Conservation (phyloP, 1,284 basidiomycete genomes). For the Vanrija humicola region DNA sequence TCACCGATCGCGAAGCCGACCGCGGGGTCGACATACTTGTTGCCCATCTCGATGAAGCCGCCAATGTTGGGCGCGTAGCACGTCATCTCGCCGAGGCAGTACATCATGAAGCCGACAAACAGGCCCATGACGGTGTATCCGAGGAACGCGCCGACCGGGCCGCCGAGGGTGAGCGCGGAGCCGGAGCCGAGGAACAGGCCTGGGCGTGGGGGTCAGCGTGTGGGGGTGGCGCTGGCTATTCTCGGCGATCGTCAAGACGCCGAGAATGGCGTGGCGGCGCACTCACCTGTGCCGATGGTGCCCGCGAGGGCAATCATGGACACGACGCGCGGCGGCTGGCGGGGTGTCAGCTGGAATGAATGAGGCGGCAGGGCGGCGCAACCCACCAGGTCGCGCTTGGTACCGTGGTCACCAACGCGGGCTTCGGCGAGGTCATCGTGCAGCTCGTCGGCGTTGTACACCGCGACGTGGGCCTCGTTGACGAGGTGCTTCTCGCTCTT, state of each 20-base stretch:
- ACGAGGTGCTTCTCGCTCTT: background rate
- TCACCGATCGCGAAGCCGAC: slow-evolving; percentile 13
- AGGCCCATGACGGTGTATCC: slow-evolving; percentile 28
- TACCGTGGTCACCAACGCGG: slow-evolving; percentile 7
- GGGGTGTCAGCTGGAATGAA: too few relatives aligned
- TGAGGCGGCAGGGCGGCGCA: background rate
- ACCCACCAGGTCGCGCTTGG: slow-evolving; percentile 3
- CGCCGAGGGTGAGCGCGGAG: slow-evolving; percentile 38
- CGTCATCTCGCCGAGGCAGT: slow-evolving; percentile 14
- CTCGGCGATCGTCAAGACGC: too few relatives aligned
- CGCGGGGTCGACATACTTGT: slow-evolving; percentile 12
- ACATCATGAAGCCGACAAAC: slow-evolving; percentile 17
- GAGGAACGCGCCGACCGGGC: background rate
- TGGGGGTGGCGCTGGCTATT: slow-evolving; percentile 15
- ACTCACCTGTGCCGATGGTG: slow-evolving; percentile 51
- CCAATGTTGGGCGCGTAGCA: slow-evolving; percentile 10
- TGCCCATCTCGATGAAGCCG: slow-evolving; percentile 11
- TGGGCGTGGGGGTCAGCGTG: slow-evolving; percentile 25
- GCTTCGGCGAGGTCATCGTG: slow-evolving; percentile 3
- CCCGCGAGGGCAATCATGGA: slow-evolving; percentile 47
- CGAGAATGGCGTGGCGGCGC: too few relatives aligned
- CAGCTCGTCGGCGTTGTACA: too few relatives aligned
- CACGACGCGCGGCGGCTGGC: background rate
- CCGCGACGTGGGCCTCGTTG: background rate
- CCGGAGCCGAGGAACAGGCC: slow-evolving; percentile 51